Base-by-base conservation (phyloP, 2,329 filamentous ascomycete species). In the Diaporthe citrichinensis region DNA sequence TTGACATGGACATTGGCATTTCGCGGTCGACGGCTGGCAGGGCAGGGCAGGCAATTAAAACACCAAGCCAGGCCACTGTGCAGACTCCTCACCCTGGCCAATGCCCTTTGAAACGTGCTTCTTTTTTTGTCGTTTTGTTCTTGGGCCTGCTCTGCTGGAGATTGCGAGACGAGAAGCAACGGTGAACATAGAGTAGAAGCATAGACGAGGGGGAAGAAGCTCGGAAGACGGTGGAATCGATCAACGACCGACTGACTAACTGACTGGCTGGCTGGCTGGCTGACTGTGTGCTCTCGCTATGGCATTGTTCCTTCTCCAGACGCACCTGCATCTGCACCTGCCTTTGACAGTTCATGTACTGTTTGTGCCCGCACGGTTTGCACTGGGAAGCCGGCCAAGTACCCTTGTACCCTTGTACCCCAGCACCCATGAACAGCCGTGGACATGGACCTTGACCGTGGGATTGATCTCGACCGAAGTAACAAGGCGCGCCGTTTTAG, bases 381-480 rank as follows among this genome's bases (percentile, higher is more conserved):
- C 23, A 51, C 39, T 36, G 49, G 36, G 36, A 34, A n/a, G 34
- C 9, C 34, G 31, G 31, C 9, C 53, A 28, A 9, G 55, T 51
- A 51, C 71, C 51, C 41, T 31, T n/a, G 51, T 34, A 58, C n/a
- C 28, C 41, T 23, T 4, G 25, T 31, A 58, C 28, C 68, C 55
- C 20, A 59, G 68, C 55, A 59, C 39, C 68, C 51, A 44, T n/a
- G 46, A 44, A 53, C 46, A 41, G 58, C 59, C 49, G n/a, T 55
- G 44, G 62, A 51, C 62, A 41, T 41, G 65, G 65, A 25, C 65
- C 23, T 68, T 20, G 62, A 68, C 46, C 44, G 62, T 68, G 46
- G 65, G 49, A 69, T 69, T 69, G 65, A 69, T 75, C 74, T 67
- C 68, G 68, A 76, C 67, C 73, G 55, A 76, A 61, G 69, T 39